Evolutionary conservation across 2,329 filamentous ascomycete genomes (phyloP).

Genomic region (Epichloe scottii): DNA sequence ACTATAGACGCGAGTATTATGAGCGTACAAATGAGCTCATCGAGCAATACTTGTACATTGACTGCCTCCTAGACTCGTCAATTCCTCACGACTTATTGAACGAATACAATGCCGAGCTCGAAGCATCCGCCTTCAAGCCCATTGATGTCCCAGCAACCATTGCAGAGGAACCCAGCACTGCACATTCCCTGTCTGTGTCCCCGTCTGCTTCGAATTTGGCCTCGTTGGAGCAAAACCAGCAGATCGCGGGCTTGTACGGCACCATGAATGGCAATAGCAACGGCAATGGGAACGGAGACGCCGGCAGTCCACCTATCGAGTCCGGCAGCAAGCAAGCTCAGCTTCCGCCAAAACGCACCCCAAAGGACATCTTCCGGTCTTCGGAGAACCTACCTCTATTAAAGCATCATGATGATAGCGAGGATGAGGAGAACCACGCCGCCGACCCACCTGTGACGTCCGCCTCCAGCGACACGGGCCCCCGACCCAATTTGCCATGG

Average conservation of each 20-base stretch:
- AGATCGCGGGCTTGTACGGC: conserved; percentile 14
- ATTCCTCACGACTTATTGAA: conserved; percentile 86
- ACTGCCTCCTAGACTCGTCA: conserved; percentile 78
- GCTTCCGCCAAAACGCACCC: conserved; percentile 60
- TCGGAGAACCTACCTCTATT: conserved; percentile 59
- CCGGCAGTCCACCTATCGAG: conserved; percentile 18
- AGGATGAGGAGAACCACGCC: conserved; percentile 19
- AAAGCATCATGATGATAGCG: conserved; percentile 26
- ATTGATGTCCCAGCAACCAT: conserved; percentile 62
- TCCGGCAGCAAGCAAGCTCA: conserved; percentile 4
- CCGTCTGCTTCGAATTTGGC: conserved; percentile 8
- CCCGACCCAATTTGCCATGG: conserved; percentile 51
- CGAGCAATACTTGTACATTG: conserved; percentile 88
- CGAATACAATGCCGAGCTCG: conserved; percentile 60
- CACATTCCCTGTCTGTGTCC: conserved; percentile 13
- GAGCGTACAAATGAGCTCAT: conserved; percentile 80
- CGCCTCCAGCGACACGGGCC: conserved; percentile 17
- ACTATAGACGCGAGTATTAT: conserved; percentile 60
- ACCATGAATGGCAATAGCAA: conserved; percentile 15
- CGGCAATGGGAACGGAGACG: conserved; percentile 13
- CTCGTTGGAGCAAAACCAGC: conserved; percentile 1
- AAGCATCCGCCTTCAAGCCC: conserved; percentile 39
- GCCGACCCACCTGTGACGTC: conserved; percentile 15
- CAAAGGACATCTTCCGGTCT: conserved; percentile 72
- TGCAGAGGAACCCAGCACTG: conserved; percentile 46